Evolutionary conservation across 2,329 filamentous ascomycete genomes (phyloP).

Genomic region (Venturia nashicola): DNA sequence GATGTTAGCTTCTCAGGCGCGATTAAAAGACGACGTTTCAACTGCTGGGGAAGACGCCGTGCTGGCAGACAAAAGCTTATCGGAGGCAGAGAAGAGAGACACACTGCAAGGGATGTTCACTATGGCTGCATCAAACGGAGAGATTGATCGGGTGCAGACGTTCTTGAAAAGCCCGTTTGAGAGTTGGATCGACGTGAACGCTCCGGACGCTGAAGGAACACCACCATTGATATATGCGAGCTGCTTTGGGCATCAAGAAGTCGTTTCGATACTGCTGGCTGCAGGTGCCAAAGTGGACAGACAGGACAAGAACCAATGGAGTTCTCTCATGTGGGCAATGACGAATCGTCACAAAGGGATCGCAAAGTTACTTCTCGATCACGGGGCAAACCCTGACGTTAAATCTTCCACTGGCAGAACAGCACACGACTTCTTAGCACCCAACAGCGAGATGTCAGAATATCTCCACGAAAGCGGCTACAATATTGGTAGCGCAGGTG

Average conservation of each 20-base stretch:
- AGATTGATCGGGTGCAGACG: constrained; percentile 66
- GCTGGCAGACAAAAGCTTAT: constrained; percentile 58
- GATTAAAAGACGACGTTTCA: constrained; percentile 54
- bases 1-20: constrained; percentile 92
- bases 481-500: constrained; percentile 66
- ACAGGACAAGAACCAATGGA: constrained; percentile 96
- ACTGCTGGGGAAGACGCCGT: constrained; percentile 61
- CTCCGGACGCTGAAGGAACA: constrained; percentile 85
- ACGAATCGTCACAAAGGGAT: constrained; percentile 96
- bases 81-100: constrained; percentile 64
- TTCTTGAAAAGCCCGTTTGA: constrained; percentile 65
- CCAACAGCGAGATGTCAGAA: constrained; percentile 91
- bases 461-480: constrained; percentile 94
- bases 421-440: constrained; percentile 88
- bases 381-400: constrained; percentile 88
- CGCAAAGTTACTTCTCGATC: constrained; percentile 81
- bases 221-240: constrained; percentile 95
- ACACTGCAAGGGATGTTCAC: constrained; percentile 79
- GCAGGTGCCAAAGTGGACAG: constrained; percentile 82
- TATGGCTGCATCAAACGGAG: constrained; percentile 94
- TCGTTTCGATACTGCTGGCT: constrained; percentile 71
- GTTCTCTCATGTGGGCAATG: constrained; percentile 98
- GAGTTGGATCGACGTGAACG: constrained; percentile 70
- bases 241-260: constrained; percentile 90
- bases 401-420: constrained; percentile 90